Conservation (phyloP, 805 yeast genomes). For the Teunomyces aglyptinius region DNA sequence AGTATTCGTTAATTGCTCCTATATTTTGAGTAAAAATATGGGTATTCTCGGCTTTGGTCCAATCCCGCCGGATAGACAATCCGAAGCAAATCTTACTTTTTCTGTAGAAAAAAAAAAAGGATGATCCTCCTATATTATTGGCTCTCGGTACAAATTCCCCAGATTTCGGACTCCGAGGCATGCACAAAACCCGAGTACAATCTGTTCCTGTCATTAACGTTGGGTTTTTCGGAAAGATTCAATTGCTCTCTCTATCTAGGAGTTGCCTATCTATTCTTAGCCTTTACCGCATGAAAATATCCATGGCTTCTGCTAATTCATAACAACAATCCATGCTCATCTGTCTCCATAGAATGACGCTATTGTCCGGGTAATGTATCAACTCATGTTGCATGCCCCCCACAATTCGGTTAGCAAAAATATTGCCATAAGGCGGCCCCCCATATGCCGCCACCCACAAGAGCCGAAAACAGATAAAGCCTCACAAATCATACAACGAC, state of each 20-base stretch:
- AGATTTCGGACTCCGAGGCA: slow-evolving; percentile 15
- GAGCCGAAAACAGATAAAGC: not conserved
- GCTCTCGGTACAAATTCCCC: slow-evolving; percentile 11
- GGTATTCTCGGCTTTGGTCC: not conserved
- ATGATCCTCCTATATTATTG: slow-evolving; percentile 2
- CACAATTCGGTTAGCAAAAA: not conserved
- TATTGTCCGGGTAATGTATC: not conserved
- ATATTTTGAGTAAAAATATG: not conserved
- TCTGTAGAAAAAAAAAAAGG: not conserved
- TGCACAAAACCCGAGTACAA: not conserved
- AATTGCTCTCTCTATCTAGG: not conserved
- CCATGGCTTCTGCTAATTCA: not conserved
- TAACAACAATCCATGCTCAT: not conserved
- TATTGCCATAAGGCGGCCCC: not conserved
- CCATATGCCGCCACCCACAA: not conserved
- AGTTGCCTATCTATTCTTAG: not conserved
- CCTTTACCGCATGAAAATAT: not conserved
- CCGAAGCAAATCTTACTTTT: slow-evolving; percentile 3
- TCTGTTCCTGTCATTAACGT: not conserved
- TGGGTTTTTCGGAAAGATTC: not conserved
- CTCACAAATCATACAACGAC: not conserved
- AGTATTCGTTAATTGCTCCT: too few relatives aligned
- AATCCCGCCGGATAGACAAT: not conserved
- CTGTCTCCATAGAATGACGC: not conserved
- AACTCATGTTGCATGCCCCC: not conserved